phyloP scores from a whole-genome alignment of 2,329 filamentous ascomycete genomes.

The Cephalotrichum gorgonifer region DNA sequence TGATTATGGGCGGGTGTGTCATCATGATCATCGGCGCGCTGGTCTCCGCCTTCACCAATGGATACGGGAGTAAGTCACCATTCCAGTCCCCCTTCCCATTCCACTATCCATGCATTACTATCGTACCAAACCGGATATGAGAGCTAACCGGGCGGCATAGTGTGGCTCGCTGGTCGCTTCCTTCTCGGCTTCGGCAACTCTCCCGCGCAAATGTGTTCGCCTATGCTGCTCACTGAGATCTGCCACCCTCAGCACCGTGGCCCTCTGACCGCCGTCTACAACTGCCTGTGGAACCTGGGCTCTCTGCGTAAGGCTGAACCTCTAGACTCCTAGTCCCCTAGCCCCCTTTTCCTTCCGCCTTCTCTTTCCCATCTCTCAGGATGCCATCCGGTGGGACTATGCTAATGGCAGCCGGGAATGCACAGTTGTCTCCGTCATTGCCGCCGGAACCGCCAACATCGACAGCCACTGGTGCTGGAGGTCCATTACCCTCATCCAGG shows the following conservation, averaged over 20 bases:
- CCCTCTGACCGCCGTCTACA: conserved; percentile 55
- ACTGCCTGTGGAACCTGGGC: conserved; percentile 57
- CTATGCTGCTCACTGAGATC: conserved; percentile 54
- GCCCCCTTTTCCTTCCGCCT: too few relatives aligned
- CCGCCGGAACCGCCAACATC: conserved; percentile 51
- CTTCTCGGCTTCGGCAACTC: conserved; percentile 56
- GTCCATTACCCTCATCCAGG: conserved; percentile 54
- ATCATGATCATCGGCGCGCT: conserved; percentile 35
- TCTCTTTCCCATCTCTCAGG: too few relatives aligned
- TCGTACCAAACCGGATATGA: too few relatives aligned
- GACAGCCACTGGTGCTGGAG: conserved; percentile 56
- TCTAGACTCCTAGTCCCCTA: not conserved
- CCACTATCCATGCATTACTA: too few relatives aligned
- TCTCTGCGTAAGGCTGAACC: conserved; percentile 25
- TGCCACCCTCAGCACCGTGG: conserved; percentile 60
- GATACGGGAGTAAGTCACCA: conserved; percentile 32
- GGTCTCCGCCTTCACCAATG: conserved; percentile 29
- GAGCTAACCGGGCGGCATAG: conserved; percentile 12
- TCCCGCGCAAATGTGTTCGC: conserved; percentile 52
- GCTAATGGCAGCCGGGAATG: not conserved
- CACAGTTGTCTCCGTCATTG: conserved; percentile 45
- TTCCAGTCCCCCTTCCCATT: too few relatives aligned
- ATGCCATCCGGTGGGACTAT: too few relatives aligned
- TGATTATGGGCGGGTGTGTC: conserved; percentile 31
- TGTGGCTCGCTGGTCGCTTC: conserved; percentile 28